Conservation (phyloP, 768 basidiomycete genomes). For the Rhizopogon roseolus region DNA sequence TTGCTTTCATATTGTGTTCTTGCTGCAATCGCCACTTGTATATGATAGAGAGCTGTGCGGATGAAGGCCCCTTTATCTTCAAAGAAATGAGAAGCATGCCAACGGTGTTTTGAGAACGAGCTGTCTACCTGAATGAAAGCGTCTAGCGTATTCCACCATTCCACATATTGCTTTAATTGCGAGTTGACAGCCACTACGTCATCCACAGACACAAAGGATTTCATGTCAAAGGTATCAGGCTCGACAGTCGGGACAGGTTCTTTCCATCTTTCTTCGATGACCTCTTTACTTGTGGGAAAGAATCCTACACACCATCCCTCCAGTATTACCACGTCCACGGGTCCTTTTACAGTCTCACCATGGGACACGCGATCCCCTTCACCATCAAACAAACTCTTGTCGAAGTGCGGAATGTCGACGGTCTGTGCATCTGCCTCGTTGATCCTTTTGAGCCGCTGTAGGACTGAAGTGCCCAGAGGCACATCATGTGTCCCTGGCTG, state of each 20-base stretch:
- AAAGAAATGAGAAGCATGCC: constrained; percentile 10
- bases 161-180: constrained; percentile 51
- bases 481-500: constrained; percentile 93
- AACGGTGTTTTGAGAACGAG: constrained; percentile 1
- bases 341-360: constrained; percentile 37
- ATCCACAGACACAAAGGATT: constrained; percentile 36
- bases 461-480: constrained; percentile 49
- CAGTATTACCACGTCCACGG: constrained; percentile 78
- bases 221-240: constrained; percentile 27
- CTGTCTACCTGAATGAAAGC: constrained; percentile 68
- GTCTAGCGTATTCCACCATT: constrained; percentile 69
- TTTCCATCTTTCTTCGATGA: constrained; percentile 53
- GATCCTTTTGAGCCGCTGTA: constrained; percentile 45
- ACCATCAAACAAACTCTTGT: constrained; percentile 78
- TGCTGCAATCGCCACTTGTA: constrained; percentile 90
- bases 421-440: constrained; percentile 17
- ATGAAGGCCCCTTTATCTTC: constrained; percentile 35
- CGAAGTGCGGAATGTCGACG: constrained; percentile 73
- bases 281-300: constrained; percentile 47
- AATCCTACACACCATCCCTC: constrained; percentile 98
- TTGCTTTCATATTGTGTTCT: constrained; percentile 83
- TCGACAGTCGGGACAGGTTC: constrained; percentile 18
- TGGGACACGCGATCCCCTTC: constrained; percentile 74
- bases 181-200: constrained; percentile 64
- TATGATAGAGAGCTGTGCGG: constrained; percentile 45